These are phyloP conservation scores for Yamadazyma akitaensis DNA, from an alignment of 805 yeast genomes.

Conservation along the genomic window DNA sequence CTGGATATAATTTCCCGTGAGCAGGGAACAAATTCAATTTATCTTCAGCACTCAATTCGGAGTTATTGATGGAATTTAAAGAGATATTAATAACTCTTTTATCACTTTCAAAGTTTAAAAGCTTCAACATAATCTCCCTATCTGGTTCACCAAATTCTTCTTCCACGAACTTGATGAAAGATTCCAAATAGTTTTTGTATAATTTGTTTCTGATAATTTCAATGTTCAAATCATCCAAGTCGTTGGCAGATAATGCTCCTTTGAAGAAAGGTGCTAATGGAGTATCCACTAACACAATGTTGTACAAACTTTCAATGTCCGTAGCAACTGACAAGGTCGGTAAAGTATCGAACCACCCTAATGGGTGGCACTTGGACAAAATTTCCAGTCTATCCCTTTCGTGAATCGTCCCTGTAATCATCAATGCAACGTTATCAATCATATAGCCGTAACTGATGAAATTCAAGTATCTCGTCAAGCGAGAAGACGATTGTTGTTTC, in stretches of 20 bases:
- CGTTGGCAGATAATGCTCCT: slow-evolving; percentile 81
- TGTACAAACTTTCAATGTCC: slow-evolving; percentile 88
- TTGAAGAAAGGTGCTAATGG: slow-evolving; percentile 97
- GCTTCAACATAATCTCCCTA: slow-evolving; percentile 69
- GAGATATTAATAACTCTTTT: slow-evolving; percentile 90
- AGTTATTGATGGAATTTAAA: slow-evolving; percentile 76
- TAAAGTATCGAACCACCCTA: slow-evolving; percentile 97
- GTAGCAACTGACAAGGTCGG: slow-evolving; percentile 95
- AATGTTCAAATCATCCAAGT: slow-evolving; percentile 91
- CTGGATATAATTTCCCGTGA: slow-evolving; percentile 78
- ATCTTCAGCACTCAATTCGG: slow-evolving; percentile 74
- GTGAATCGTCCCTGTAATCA: slow-evolving; percentile 96
- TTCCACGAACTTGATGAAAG: slow-evolving; percentile 66
- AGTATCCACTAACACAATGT: slow-evolving; percentile 90
- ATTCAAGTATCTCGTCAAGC: slow-evolving; percentile 80
- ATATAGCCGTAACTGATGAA: slow-evolving; percentile 93
- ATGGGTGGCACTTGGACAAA: slow-evolving; percentile 87
- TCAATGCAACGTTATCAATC: slow-evolving; percentile 95
- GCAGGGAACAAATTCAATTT: slow-evolving; percentile 71
- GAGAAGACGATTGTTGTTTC: slow-evolving; percentile 78
- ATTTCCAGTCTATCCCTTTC: slow-evolving; percentile 89
- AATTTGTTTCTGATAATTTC: slow-evolving; percentile 90
- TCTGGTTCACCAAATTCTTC: slow-evolving; percentile 70
- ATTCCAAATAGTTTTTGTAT: slow-evolving; percentile 90
- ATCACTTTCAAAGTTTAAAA: slow-evolving; percentile 90